Conservation (phyloP, 2,329 filamentous ascomycete species). For the Arthrinium puccinioides region DNA sequence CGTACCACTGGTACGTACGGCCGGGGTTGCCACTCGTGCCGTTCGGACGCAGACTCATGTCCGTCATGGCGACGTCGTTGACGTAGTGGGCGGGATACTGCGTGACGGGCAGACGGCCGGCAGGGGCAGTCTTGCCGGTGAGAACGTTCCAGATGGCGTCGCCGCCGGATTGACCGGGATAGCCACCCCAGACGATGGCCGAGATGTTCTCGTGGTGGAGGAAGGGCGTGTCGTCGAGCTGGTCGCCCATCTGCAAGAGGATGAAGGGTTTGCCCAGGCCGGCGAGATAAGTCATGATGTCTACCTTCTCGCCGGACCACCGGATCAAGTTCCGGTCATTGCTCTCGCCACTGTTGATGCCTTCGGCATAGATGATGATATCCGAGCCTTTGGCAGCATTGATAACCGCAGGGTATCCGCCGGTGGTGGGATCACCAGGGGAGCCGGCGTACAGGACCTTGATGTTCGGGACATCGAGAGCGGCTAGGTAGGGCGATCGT, state of each 20-base stretch:
- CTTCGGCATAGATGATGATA: slow-evolving; percentile 45
- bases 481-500: slow-evolving; percentile 44
- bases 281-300: slow-evolving; percentile 34
- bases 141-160: slow-evolving; percentile 40
- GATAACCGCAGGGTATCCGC: slow-evolving; percentile 25
- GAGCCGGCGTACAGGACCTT: slow-evolving; percentile 35
- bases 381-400: slow-evolving; percentile 35
- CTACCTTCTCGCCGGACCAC: slow-evolving; percentile 44
- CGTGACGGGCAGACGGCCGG: slow-evolving; percentile 38
- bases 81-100: slow-evolving; percentile 41
- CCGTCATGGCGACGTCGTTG: slow-evolving; percentile 35
- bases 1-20: slow-evolving; percentile 43
- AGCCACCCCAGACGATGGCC: slow-evolving; percentile 41
- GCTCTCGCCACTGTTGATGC: slow-evolving; percentile 42
- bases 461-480: slow-evolving; percentile 35
- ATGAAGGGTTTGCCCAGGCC: slow-evolving; percentile 38
- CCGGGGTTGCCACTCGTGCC: slow-evolving; percentile 27
- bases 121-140: slow-evolving; percentile 34
- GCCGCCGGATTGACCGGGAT: slow-evolving; percentile 45
- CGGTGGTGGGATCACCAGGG: slow-evolving; percentile 17
- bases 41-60: slow-evolving; percentile 39
- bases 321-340: slow-evolving; percentile 41
- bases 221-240: slow-evolving; percentile 36
- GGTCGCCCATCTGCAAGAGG: slow-evolving; percentile 42
- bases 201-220: slow-evolving; percentile 34